Evolutionary conservation across 495 filamentous ascomycete species (phyloP), one percentile per base, ranked within the genome.

Genomic region (Clavariopsis aquatica): DNA sequence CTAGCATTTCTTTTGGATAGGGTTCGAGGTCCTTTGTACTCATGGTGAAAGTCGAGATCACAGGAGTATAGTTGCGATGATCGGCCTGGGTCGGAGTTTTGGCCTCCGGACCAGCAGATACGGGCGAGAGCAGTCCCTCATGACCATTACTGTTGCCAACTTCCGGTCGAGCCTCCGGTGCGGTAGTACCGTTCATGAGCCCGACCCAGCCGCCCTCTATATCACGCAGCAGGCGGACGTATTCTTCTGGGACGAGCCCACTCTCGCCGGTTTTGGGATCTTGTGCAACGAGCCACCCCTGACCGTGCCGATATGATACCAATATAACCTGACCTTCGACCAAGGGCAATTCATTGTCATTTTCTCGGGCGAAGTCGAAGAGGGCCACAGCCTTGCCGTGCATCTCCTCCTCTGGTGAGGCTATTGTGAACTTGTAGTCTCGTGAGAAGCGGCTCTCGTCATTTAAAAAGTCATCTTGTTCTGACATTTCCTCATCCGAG

Each of bases 261-360:
- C 89, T 85, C 73, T 90, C 88, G 3, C 87, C 91, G 2, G 92
- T 96, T 73, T 87, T 90, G n/a, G 94, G 94, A 70, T 98, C 95
- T 76, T 95, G 88, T 2, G 95, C 94, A 24, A 98, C 94, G 41
- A 98, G 81, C 94, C 94, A 98, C 45, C 94, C 94, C 76, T 96
- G 91, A 20, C 93, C 93, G 74, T 98, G 92, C 29, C 94, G 82
- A 73, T 96, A 98, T 10, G 90, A 93, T 43, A 98, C 93, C 83
- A 92, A 92, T 47, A 98, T 96, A 57, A 97, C 89, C 72, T 98
- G 94, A 31, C 95, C 95, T 75, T 98, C 94, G 0, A 88, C 86
- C 20, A 98, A 79, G 17, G 91, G 92, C 15, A 98, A 83, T 77
- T 98, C 94, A 68, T 96, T 98, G 71, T 96, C 92, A 71, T 98